These are phyloP conservation scores for Cordyceps tenuipes DNA, from an alignment of 2,329 filamentous ascomycete species.

Conservation along the genomic window DNA sequence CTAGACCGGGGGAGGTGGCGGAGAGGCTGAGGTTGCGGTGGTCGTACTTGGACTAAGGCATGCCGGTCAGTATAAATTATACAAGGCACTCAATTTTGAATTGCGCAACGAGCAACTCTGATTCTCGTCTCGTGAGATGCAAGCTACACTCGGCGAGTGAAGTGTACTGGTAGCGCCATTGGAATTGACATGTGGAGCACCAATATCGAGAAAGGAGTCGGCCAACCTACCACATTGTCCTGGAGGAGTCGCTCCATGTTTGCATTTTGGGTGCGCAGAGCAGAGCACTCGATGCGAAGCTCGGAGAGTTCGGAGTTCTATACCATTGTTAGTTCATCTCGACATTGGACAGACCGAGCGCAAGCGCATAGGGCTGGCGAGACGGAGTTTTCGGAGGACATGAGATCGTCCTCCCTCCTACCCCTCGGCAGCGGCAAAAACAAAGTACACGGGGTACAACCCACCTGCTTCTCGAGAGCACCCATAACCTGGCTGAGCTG, in stretches of 20 bases:
- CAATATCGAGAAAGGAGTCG: conserved; percentile 1
- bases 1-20: conserved; percentile 5
- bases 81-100: too few relatives aligned
- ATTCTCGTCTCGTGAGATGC: not conserved
- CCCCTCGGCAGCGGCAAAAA: conserved; percentile 2
- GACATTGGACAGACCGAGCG: not conserved
- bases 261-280: conserved; percentile 18
- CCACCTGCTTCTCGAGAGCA: conserved; percentile 13
- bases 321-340: not conserved
- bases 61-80: not conserved
- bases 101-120: not conserved
- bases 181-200: not conserved
- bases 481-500: conserved; percentile 13
- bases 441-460: conserved; percentile 2
- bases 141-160: not conserved
- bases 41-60: conserved; percentile 1
- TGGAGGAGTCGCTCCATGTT: conserved; percentile 18
- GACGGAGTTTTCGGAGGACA: not conserved
- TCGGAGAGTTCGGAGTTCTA: conserved; percentile 19
- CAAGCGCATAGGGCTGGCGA: not conserved
- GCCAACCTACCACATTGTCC: conserved; percentile 16
- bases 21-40: conserved; percentile 6
- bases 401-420: not conserved
- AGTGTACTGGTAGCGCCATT: not conserved
- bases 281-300: conserved; percentile 18